Conservation (phyloP, 1,139 yeast species). For the Yamadazyma dushanensis region DNA sequence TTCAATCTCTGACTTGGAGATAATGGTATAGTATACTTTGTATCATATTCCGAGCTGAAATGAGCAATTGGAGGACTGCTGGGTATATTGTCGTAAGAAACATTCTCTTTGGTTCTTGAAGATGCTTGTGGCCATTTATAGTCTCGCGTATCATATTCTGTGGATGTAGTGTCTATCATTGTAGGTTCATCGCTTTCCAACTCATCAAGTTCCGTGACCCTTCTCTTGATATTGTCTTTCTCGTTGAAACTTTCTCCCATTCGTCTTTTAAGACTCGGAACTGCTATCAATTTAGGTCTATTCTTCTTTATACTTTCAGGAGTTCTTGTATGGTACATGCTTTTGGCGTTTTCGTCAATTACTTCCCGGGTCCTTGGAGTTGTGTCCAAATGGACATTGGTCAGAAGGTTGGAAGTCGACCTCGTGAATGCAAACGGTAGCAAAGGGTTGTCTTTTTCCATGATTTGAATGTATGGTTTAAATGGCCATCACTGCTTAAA, state of each 20-base stretch:
- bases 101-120: slow-evolving; percentile 6
- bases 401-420: slow-evolving; percentile 21
- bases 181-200: slow-evolving; percentile 18
- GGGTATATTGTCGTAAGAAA: slow-evolving; percentile 12
- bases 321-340: slow-evolving; percentile 35
- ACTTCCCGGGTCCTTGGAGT: slow-evolving; percentile 35
- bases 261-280: slow-evolving; percentile 43
- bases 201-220: slow-evolving; percentile 24
- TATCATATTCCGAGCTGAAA: slow-evolving; percentile 17
- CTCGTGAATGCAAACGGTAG: slow-evolving; percentile 45
- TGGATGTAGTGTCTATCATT: slow-evolving; percentile 16
- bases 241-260: slow-evolving; percentile 50
- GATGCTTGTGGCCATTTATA: slow-evolving; percentile 15
- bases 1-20: slow-evolving; percentile 17
- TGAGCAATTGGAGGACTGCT: slow-evolving; percentile 18
- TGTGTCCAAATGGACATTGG: slow-evolving; percentile 30
- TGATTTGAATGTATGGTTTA: slow-evolving; percentile 9
- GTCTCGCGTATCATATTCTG: slow-evolving; percentile 8
- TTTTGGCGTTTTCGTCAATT: slow-evolving; percentile 41
- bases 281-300: slow-evolving; percentile 24
- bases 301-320: slow-evolving; percentile 7
- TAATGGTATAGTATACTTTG: slow-evolving; percentile 14
- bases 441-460: slow-evolving; percentile 42
- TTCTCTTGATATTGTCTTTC: slow-evolving; percentile 42
- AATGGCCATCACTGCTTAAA: not conserved